Base-by-base conservation (phyloP, 345 rosid species). In the Gossypium sturtianum region DNA sequence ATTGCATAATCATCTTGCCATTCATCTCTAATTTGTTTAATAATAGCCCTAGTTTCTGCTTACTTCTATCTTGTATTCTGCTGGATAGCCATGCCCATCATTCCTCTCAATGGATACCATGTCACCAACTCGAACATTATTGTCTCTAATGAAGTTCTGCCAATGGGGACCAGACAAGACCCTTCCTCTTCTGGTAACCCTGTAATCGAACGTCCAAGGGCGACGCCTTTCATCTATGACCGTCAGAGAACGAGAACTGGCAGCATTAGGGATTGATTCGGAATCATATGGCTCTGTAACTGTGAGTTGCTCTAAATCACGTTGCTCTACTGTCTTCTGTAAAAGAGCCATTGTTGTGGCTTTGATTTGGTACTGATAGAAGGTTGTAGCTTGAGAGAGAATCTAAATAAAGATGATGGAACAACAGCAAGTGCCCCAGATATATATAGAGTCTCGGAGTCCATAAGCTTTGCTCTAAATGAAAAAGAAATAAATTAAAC, bases 71-170 rank as follows among this genome's bases (percentile, higher is more conserved):
- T 0, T 29, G 4, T 29, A 29, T 29, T 3, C 4, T 29, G 34
- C 34, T 29, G 34, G 34, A 3, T 29, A 29, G 34, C 34, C 34
- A 3, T 3, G 34, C 34, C 34, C 0, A 29, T 29, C 34, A 3
- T 29, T 29, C 34, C 34, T 29, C 34, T 60, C 17, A 60, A 60
- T 12, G 7, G n/a, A 9, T 38, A 27, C 9, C 9, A 1, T 60
- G 29, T 27, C 0, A 13, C 65, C 65, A 0, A 13, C 43, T 60
- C 13, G 2, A 12, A 60, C n/a, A n/a, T 1, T 2, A 12, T 60
- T 0, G 43, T 2, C 0, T 12, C 5, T 0, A 60, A 12, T 1
- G 41, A 60, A 60, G 4, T 4, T 1, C n/a, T 0, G 1, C 65
- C 41, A 60, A 0, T n/a, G 3, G 13, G 4, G 0, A 23, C 65